Evolutionary conservation across 1,284 basidiomycete species (phyloP), one percentile per base, ranked within the genome.

Genomic region (Gymnopus androsaceus): DNA sequence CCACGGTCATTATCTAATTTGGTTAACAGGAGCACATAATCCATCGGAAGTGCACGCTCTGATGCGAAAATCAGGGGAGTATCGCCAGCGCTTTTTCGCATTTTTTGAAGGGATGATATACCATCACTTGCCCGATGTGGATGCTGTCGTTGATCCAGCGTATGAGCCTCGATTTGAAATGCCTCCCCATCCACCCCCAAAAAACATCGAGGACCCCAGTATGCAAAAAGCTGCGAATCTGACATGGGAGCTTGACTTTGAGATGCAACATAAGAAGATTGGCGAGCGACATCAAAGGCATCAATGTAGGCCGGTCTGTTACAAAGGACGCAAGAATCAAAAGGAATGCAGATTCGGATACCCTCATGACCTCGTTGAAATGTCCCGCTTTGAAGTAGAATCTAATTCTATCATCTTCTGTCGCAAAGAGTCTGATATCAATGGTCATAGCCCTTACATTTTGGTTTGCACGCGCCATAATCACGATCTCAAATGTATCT

Each of bases 1-100:
- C 9, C 71, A 72, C 40, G 67, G 65, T 30, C 71, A 72, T 47
- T 65, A 71, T 62, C 25, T 72, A 8, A 51, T 72, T 8, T 72
- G 70, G 69, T 25, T 72, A 1, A 61, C 65, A 14, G 64, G 64
- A 17, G 59, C 51, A 8, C 40, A 67, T 2, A 59, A 65, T 41
- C 67, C 69, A 1, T 30, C 61, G 6, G 51, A 61, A 1, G 50
- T 70, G 0, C 58, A 54, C 6, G 48, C 59, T 4, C 51, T 54
- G 2, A 4, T 60, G 1, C 21, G 17, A n/a, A 48, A 33, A 0
- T 56, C 62, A 50, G 34, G 30, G 2, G 46, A 44, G 1, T 65
- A 58, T 53, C 27, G 49, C 4, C 8, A 59, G 1, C 25, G 45
- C 5, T 55, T 59, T 31, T 51, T 55, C 21, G 12, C 21, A 5